These are phyloP conservation scores for Yamadazyma kitorensis DNA, from an alignment of 805 yeast species.

Conservation along the genomic window DNA sequence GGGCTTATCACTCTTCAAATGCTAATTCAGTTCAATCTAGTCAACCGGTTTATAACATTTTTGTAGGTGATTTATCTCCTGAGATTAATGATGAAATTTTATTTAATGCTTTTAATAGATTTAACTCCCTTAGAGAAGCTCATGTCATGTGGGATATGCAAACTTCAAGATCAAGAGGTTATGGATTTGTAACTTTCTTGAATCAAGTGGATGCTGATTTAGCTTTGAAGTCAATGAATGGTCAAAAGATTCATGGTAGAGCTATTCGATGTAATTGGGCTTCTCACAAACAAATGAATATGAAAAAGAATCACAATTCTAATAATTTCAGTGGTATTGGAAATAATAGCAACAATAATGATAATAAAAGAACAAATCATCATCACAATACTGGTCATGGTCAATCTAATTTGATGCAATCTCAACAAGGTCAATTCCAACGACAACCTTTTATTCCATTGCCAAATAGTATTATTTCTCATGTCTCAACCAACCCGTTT, in stretches of 20 bases:
- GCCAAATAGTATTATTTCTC: too few species aligned
- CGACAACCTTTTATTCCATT: too few species aligned
- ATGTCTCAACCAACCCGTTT: too few species aligned
- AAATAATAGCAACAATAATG: slow-evolving; percentile 11
- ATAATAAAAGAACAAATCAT: slow-evolving; percentile 6
- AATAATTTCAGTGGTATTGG: slow-evolving; percentile 15
- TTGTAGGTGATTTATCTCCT: slow-evolving; percentile 81
- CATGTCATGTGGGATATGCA: slow-evolving; percentile 98
- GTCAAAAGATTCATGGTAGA: slow-evolving; percentile 68
- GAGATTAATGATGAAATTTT: slow-evolving; percentile 80
- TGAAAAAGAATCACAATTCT: slow-evolving; percentile 10
- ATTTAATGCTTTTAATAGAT: slow-evolving; percentile 52
- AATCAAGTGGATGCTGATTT: slow-evolving; percentile 66
- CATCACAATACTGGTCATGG: too few species aligned
- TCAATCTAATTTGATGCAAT: too few species aligned
- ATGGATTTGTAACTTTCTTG: slow-evolving; percentile 81
- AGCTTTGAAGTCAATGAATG: slow-evolving; percentile 74
- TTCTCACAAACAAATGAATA: slow-evolving; percentile 47
- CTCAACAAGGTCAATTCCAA: too few species aligned
- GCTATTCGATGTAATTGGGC: slow-evolving; percentile 89
- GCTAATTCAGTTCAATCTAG: slow-evolving; percentile 42
- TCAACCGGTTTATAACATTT: slow-evolving; percentile 62
- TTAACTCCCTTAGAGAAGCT: slow-evolving; percentile 68
- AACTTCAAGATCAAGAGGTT: slow-evolving; percentile 87
- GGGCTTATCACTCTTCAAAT: slow-evolving; percentile 83